Base-by-base conservation (phyloP, 345 rosid species). In the Aquilaria yunnanensis region DNA sequence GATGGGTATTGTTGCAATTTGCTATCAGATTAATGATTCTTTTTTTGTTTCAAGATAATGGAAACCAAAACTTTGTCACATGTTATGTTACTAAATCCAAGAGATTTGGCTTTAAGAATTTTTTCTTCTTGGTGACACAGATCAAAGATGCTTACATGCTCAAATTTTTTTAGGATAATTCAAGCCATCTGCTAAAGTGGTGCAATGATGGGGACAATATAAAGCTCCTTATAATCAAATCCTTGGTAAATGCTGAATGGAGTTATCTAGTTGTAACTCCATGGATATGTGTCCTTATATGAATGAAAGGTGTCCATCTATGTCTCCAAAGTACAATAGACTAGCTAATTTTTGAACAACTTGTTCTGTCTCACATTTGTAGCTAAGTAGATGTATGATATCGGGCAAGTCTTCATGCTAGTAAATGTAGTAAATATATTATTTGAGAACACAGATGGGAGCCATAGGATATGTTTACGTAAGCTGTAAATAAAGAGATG, bases 181-280 rank as follows among this genome's bases (percentile, higher is more conserved):
- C 88, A 59, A 95, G 92, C 79, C 87, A 79, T 56, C 81, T 95
- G 33, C 97, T 93, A 14, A 68, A 75, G 67, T 95, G 99, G 99
- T 95, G 99, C 87, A 89, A 91, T 58, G 83, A 80, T 63, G 89
- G 75, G 14, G 92, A 87, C n/a, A n/a, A 54, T 45, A 86, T 85
- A 56, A 81, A 89, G 80, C 88, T 91, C 14, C 92, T 0, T 95
- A 77, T 64, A 91, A 97, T 78, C 99, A 94, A 75, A 89, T 95
- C 54, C 71, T 65, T 49, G 99, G 99, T 56, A 84, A 84, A 74
- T 94, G 88, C 63, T 79, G 96, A 57, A 94, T 94, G 97, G 99
- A 94, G 63, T 80, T 94, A 66, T 97, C 96, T 0, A 96, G 69
- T 59, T 94, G 82, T 76, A 94, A 94, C 72, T 70, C 93, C 45